phyloP scores from a whole-genome alignment of 1,284 basidiomycete genomes.

The Ceratobasidium sp. region DNA sequence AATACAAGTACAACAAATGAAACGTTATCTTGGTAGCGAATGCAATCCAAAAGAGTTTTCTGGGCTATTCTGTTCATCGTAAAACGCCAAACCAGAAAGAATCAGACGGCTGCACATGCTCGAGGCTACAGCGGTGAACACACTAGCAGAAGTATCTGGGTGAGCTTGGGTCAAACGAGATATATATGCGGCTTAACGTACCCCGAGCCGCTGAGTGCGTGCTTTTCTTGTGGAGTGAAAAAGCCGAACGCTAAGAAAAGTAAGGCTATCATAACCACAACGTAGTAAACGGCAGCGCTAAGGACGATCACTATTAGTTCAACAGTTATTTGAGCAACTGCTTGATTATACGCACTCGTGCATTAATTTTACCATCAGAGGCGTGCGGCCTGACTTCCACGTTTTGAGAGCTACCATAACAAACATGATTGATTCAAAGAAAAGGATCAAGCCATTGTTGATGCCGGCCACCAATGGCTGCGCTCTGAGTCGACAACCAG shows the following conservation, averaged over 20 bases:
- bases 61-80: neutral
- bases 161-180: too few relatives aligned
- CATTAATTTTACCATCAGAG: conserved; percentile 1
- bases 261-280: neutral
- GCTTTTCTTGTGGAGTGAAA: neutral
- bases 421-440: neutral
- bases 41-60: too few relatives aligned
- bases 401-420: conserved; percentile 3
- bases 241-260: neutral
- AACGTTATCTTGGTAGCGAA: neutral
- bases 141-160: neutral
- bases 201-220: neutral
- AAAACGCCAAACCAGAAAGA: neutral
- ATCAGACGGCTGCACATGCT: conserved; percentile 15
- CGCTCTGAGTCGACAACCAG: conserved; percentile 2
- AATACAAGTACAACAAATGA: neutral
- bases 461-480: neutral
- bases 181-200: neutral
- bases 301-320: neutral
- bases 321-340: neutral
- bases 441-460: neutral
- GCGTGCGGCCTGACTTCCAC: neutral
- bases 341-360: neutral
- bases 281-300: neutral
- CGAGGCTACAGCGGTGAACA: neutral